phyloP scores from a whole-genome alignment of 2,329 filamentous ascomycete species.

The Cytospora piceicola region DNA sequence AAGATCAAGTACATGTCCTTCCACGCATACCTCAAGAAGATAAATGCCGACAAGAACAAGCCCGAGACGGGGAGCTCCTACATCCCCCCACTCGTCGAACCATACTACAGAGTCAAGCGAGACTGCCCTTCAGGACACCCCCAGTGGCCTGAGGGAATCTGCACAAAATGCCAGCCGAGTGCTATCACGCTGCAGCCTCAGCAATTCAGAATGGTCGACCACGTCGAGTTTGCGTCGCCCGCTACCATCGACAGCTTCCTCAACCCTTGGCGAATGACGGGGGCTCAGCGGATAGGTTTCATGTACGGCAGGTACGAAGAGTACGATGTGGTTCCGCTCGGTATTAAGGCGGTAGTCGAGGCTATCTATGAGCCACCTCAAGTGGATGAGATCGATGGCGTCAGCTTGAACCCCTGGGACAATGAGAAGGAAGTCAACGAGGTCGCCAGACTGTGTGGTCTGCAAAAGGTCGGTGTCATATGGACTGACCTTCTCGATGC shows the following conservation, averaged over 20 bases:
- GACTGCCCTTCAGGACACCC: slow-evolving; percentile 94
- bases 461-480: slow-evolving; percentile 89
- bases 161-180: slow-evolving; percentile 96
- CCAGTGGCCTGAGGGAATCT: slow-evolving; percentile 94
- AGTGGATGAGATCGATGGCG: slow-evolving; percentile 82
- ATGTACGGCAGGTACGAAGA: slow-evolving; percentile 90
- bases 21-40: slow-evolving; percentile 90
- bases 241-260: slow-evolving; percentile 87
- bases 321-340: slow-evolving; percentile 89
- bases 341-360: slow-evolving; percentile 93
- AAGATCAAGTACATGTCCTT: slow-evolving; percentile 99
- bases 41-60: slow-evolving; percentile 96
- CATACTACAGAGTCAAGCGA: slow-evolving; percentile 84
- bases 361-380: slow-evolving; percentile 97
- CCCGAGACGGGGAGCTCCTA: slow-evolving; percentile 92
- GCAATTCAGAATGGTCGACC: slow-evolving; percentile 94
- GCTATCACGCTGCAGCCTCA: slow-evolving; percentile 95
- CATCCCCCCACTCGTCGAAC: slow-evolving; percentile 92
- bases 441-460: slow-evolving; percentile 78
- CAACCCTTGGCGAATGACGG: slow-evolving; percentile 87
- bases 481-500: slow-evolving; percentile 91
- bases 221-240: slow-evolving; percentile 91
- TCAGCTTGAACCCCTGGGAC: slow-evolving; percentile 83
- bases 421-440: slow-evolving; percentile 82
- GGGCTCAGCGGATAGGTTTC: slow-evolving; percentile 82